Evolutionary conservation across 2,329 filamentous ascomycete species (phyloP), one percentile per base, ranked within the genome.

Genomic region (Harringtonia aguacate): DNA sequence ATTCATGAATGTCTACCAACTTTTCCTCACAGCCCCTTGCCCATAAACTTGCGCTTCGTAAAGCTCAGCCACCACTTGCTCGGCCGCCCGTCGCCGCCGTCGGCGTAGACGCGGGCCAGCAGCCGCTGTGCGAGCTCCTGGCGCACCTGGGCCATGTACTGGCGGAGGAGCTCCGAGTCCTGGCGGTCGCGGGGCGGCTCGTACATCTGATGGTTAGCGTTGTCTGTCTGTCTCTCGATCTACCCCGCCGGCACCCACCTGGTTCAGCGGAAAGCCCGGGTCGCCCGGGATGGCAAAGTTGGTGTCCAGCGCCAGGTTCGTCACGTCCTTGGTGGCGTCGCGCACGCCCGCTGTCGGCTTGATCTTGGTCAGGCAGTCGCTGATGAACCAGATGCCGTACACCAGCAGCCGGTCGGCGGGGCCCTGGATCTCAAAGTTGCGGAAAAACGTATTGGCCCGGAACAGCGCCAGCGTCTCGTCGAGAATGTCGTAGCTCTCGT

Each of bases 21-120:
- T 30, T 6, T 21, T 15, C 15, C 27, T 62, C 72, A 89, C 66
- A 92, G 69, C 53, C 78, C 77, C 79, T 97, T 97, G 63, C 89
- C 89, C 92, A 98, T 97, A 61, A 98, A 98, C 79, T 95, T 95
- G 68, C 92, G 82, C 81, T 97, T 97, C 43, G 86, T 86, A 63
- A 95, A 98, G 73, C 92, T 97, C 62, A 98, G 67, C 92, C 92
- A 98, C 86, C 90, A 97, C 79, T 94, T 77, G 64, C 69, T 76
- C 44, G 78, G 77, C 66, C 76, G 77, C 66, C 86, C 64, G 71
- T 89, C 65, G 60, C 77, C 64, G 63, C 74, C 54, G 68, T 89
- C 88, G 44, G 84, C 82, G 61, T 94, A 98, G 52, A 98, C 81
- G 55, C 89, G 77, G 42, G 84, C 84, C 60, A 95, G 67, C 67